Conservation (phyloP, 2,329 filamentous ascomycete species). For the Sordariomycetes sp. region DNA sequence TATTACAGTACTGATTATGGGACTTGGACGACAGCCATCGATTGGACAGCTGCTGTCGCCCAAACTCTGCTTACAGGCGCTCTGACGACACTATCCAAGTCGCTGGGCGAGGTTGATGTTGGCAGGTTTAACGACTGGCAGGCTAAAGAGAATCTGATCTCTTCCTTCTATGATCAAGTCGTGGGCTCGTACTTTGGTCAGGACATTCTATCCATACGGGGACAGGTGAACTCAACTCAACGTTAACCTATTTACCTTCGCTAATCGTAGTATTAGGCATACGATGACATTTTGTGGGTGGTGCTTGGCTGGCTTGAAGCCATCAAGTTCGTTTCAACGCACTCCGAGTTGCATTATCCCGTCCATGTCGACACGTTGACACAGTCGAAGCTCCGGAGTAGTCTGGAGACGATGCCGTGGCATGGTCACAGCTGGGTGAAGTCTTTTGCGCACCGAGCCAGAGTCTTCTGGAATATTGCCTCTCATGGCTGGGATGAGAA, state of each 20-base stretch:
- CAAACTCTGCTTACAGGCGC: slow-evolving; percentile 70
- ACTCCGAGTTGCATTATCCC: slow-evolving; percentile 54
- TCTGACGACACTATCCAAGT: slow-evolving; percentile 60
- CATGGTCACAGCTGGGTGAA: slow-evolving; percentile 68
- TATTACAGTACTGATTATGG: slow-evolving; percentile 74
- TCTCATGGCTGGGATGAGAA: slow-evolving; percentile 70
- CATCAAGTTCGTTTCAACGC: slow-evolving; percentile 65
- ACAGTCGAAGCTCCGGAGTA: neutral
- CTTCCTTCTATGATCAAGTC: slow-evolving; percentile 70
- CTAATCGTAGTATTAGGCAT: slow-evolving; percentile 45
- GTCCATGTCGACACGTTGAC: slow-evolving; percentile 11
- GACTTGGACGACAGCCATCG: slow-evolving; percentile 78
- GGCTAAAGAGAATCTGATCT: slow-evolving; percentile 67
- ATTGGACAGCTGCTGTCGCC: slow-evolving; percentile 87
- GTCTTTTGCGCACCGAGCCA: slow-evolving; percentile 73
- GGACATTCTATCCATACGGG: slow-evolving; percentile 63
- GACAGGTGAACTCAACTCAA: slow-evolving; percentile 27
- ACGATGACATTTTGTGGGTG: slow-evolving; percentile 93
- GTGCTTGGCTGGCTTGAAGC: slow-evolving; percentile 84
- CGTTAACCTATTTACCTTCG: neutral
- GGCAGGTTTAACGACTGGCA: slow-evolving; percentile 29
- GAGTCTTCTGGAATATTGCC: slow-evolving; percentile 78
- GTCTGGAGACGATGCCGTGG: slow-evolving; percentile 43
- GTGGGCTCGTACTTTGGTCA: slow-evolving; percentile 80
- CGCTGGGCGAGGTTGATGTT: slow-evolving; percentile 30